phyloP scores from a whole-genome alignment of 106 monocot genomes.

The Dendrobium catenatum region DNA sequence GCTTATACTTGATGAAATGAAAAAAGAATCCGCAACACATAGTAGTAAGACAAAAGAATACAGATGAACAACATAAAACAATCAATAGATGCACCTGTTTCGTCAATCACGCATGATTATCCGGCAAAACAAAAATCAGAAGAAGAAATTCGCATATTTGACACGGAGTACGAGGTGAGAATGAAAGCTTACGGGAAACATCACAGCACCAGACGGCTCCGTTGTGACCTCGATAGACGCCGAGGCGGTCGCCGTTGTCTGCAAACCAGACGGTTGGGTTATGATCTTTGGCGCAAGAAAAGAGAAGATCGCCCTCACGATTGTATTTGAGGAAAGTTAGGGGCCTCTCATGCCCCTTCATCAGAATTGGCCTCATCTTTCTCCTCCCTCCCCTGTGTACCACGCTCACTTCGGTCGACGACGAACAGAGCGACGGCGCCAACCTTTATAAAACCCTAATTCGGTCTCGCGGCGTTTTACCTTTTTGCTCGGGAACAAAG shows the following conservation, averaged over 20 bases:
- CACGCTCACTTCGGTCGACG: neutral
- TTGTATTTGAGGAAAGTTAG: constrained; percentile 92
- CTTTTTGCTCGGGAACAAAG: too few relatives aligned
- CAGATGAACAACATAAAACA: too few relatives aligned
- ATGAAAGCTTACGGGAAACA: constrained; percentile 53
- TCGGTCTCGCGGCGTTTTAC: neutral
- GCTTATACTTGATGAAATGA: too few relatives aligned
- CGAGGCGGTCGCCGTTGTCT: constrained; percentile 91
- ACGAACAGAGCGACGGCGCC: neutral
- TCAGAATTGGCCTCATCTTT: constrained; percentile 93
- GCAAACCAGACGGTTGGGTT: constrained; percentile 93
- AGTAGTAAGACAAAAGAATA: too few relatives aligned
- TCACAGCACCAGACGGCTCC: constrained; percentile 99
- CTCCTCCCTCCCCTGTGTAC: neutral
- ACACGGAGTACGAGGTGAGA: neutral
- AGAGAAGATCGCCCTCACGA: constrained; percentile 87
- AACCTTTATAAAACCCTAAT: neutral
- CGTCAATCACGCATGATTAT: neutral
- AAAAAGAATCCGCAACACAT: too few relatives aligned
- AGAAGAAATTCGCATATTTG: neutral
- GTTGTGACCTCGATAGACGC: constrained; percentile 86
- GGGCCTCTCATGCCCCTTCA: constrained; percentile 97
- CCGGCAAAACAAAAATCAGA: neutral
- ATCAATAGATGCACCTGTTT: neutral
- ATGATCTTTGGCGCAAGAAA: constrained; percentile 97